Evolutionary conservation across 2,329 filamentous ascomycete species (phyloP).

Genomic region (Neodidymelliopsis sp.): DNA sequence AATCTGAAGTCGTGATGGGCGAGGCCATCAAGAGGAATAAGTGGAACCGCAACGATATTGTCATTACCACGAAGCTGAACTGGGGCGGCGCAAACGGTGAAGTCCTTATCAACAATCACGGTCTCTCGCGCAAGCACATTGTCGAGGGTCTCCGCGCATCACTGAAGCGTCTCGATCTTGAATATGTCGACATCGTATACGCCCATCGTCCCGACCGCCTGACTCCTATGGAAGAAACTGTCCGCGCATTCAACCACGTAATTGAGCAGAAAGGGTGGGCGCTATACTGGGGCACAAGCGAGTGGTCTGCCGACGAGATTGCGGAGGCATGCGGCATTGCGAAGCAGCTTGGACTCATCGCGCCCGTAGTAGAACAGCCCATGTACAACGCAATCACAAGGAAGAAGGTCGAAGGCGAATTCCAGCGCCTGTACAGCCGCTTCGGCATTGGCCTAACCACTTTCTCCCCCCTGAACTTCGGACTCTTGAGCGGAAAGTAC

Average conservation of each 20-base stretch:
- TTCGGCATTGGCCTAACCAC: constrained; percentile 64
- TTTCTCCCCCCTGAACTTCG: constrained; percentile 64
- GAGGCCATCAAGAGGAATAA: constrained; percentile 63
- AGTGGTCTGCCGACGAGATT: constrained; percentile 68
- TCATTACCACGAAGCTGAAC: constrained; percentile 62
- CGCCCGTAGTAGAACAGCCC: constrained; percentile 60
- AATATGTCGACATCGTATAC: constrained; percentile 74
- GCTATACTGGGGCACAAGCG: constrained; percentile 70
- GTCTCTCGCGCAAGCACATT: constrained; percentile 74
- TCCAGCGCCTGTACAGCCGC: constrained; percentile 61
- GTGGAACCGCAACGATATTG: constrained; percentile 56
- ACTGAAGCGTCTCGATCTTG: constrained; percentile 64
- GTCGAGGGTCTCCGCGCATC: constrained; percentile 70
- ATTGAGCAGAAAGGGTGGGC: constrained; percentile 71
- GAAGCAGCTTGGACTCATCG: constrained; percentile 66
- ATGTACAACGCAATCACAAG: constrained; percentile 67
- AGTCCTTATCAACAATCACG: constrained; percentile 68
- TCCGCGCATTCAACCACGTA: constrained; percentile 75
- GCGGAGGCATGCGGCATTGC: constrained; percentile 66
- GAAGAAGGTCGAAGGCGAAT: constrained; percentile 66
- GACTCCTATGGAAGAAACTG: constrained; percentile 75
- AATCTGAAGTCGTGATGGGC: constrained; percentile 64
- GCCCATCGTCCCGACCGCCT: constrained; percentile 73
- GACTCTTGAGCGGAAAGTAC: constrained; percentile 68
- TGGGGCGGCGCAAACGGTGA: constrained; percentile 65